Conservation (phyloP, 2,329 filamentous ascomycete species). For the Alternaria gansuensis region DNA sequence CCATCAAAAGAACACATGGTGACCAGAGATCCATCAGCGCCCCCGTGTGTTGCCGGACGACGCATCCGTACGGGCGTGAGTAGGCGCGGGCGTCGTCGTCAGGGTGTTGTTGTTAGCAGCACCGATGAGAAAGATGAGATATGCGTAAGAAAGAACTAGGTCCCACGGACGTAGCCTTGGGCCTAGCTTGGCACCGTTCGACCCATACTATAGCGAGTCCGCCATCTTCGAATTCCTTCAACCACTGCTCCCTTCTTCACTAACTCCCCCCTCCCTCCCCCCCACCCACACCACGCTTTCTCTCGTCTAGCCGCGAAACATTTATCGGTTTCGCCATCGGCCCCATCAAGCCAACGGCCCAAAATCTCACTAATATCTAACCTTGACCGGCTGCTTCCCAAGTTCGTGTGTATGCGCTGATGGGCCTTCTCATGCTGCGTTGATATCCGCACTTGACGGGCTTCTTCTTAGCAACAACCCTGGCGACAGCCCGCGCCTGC, state of each 20-base stretch:
- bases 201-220: slow-evolving; percentile 30
- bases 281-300: slow-evolving; percentile 23
- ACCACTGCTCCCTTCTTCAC: slow-evolving; percentile 36
- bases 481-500: slow-evolving; percentile 39
- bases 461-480: slow-evolving; percentile 38
- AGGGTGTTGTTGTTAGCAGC: slow-evolving; percentile 21
- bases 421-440: slow-evolving; percentile 48
- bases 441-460: slow-evolving; percentile 48
- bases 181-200: slow-evolving; percentile 32
- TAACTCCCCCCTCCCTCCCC: slow-evolving; percentile 10
- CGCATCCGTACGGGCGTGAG: slow-evolving; percentile 23
- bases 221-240: slow-evolving; percentile 38
- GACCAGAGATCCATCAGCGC: slow-evolving; percentile 12
- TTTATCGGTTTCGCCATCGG: slow-evolving; percentile 29
- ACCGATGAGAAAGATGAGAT: slow-evolving; percentile 34
- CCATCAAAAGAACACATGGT: slow-evolving; percentile 15
- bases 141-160: slow-evolving; percentile 38
- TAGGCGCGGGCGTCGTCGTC: slow-evolving; percentile 19
- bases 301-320: slow-evolving; percentile 19
- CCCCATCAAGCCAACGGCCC: slow-evolving; percentile 26
- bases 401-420: slow-evolving; percentile 48
- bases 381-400: slow-evolving; percentile 30
- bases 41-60: slow-evolving; percentile 9
- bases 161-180: slow-evolving; percentile 34
- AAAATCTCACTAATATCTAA: slow-evolving; percentile 21